Conservation (phyloP, 768 basidiomycete genomes). For the Kwoniella mangroviensis region DNA sequence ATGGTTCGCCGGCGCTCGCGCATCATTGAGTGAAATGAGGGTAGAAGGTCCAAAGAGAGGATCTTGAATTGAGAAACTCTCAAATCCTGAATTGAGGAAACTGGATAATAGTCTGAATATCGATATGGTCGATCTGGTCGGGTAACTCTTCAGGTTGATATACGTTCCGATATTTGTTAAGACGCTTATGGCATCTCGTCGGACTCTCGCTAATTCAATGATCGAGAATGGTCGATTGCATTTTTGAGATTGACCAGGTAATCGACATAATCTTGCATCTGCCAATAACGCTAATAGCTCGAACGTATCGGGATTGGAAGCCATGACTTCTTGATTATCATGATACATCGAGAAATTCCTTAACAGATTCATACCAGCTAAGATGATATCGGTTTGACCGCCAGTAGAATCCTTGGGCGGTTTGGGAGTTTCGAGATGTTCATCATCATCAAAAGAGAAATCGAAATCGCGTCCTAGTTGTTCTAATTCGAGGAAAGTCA, state of each 20-base stretch:
- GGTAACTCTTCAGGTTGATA: slow-evolving; percentile 61
- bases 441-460: slow-evolving; percentile 59
- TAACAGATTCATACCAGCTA: slow-evolving; percentile 75
- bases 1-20: slow-evolving; percentile 66
- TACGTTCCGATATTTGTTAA: slow-evolving; percentile 67
- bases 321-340: slow-evolving; percentile 73
- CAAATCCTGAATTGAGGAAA: slow-evolving; percentile 73
- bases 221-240: slow-evolving; percentile 66
- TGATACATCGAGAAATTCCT: slow-evolving; percentile 79
- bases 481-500: slow-evolving; percentile 66
- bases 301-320: slow-evolving; percentile 68
- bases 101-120: slow-evolving; percentile 73
- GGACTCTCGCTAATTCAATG: slow-evolving; percentile 71
- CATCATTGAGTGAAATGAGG: slow-evolving; percentile 57
- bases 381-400: slow-evolving; percentile 71
- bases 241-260: slow-evolving; percentile 54
- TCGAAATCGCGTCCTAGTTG: slow-evolving; percentile 63
- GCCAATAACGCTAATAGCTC: slow-evolving; percentile 74
- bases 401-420: slow-evolving; percentile 62
- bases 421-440: slow-evolving; percentile 13
- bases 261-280: slow-evolving; percentile 57
- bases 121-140: slow-evolving; percentile 60
- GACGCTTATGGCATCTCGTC: slow-evolving; percentile 76
- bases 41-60: slow-evolving; percentile 25
- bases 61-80: slow-evolving; percentile 48